Conservation (phyloP, 108 stramenopile species). For the Fragilaria crotonensis region DNA sequence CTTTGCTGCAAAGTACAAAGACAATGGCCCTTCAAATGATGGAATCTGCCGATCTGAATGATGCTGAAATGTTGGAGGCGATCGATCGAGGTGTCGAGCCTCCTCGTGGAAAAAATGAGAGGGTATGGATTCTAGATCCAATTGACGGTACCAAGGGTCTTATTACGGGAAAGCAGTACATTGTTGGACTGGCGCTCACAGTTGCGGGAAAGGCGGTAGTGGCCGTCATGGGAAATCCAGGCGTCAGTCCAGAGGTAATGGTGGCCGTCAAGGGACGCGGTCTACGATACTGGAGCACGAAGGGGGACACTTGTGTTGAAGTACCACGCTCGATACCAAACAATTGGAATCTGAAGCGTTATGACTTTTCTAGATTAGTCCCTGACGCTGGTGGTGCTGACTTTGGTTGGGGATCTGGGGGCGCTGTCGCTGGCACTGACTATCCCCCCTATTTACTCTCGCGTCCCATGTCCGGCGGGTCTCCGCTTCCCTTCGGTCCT, state of each 20-base stretch:
- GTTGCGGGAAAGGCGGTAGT: constrained; percentile 42
- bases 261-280: constrained; percentile 7
- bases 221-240: constrained; percentile 64
- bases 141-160: constrained; percentile 85
- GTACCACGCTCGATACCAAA: not conserved
- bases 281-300: not conserved
- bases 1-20: constrained; percentile 6
- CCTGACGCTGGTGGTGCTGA: not conserved
- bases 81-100: constrained; percentile 36
- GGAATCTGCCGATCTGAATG: constrained; percentile 1
- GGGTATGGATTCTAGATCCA: constrained; percentile 64
- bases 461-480: not conserved
- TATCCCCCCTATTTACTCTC: constrained; percentile 12
- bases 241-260: constrained; percentile 31
- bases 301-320: not conserved
- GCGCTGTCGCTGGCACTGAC: not conserved
- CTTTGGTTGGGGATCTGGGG: not conserved
- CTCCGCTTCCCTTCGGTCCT: constrained; percentile 8
- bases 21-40: not conserved
- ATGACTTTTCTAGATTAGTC: not conserved
- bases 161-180: constrained; percentile 61
- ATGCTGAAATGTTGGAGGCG: constrained; percentile 18
- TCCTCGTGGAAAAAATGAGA: no score
- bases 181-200: constrained; percentile 41
- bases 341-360: not conserved